These are phyloP conservation scores for Quaeritorhiza haematococci DNA, from an alignment of 371 early-diverging fungal species.

Conservation along the genomic window DNA sequence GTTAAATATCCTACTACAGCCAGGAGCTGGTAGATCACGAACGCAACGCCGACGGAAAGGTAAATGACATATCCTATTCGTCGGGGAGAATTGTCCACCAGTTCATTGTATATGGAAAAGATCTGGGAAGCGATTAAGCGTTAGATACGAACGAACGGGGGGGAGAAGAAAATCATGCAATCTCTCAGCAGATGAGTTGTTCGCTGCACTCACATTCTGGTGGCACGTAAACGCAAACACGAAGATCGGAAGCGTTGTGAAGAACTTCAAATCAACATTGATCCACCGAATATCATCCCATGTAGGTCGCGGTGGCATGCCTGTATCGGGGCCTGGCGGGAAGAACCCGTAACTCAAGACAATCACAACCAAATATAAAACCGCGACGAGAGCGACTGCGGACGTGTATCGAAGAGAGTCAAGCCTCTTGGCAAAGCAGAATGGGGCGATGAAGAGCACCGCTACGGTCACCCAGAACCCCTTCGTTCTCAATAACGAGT, in stretches of 20 bases:
- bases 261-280: slow-evolving; percentile 59
- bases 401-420: slow-evolving; percentile 95
- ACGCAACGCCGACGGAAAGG: slow-evolving; percentile 74
- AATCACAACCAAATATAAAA: slow-evolving; percentile 82
- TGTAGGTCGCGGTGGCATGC: slow-evolving; percentile 34
- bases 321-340: slow-evolving; percentile 31
- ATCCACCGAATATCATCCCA: slow-evolving; percentile 49
- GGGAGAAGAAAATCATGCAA: neutral
- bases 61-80: slow-evolving; percentile 62
- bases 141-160: neutral
- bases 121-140: slow-evolving; percentile 64
- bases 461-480: slow-evolving; percentile 81
- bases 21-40: slow-evolving; percentile 80
- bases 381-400: slow-evolving; percentile 82
- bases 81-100: slow-evolving; percentile 68
- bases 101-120: slow-evolving; percentile 89
- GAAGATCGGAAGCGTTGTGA: slow-evolving; percentile 90
- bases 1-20: slow-evolving; percentile 92
- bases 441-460: slow-evolving; percentile 67
- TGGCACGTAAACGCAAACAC: slow-evolving; percentile 98
- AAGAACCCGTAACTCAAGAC: slow-evolving; percentile 74
- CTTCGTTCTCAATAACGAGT: slow-evolving; percentile 19
- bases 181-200: neutral
- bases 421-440: slow-evolving; percentile 77
- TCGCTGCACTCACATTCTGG: slow-evolving; percentile 1